A percentile compares a stretch with the other conserved stretches of the same genome.
These are phyloP conservation scores for Trichoderma gamsii DNA, from an alignment of 495 filamentous ascomycete species.

Conservation along the genomic window DNA sequence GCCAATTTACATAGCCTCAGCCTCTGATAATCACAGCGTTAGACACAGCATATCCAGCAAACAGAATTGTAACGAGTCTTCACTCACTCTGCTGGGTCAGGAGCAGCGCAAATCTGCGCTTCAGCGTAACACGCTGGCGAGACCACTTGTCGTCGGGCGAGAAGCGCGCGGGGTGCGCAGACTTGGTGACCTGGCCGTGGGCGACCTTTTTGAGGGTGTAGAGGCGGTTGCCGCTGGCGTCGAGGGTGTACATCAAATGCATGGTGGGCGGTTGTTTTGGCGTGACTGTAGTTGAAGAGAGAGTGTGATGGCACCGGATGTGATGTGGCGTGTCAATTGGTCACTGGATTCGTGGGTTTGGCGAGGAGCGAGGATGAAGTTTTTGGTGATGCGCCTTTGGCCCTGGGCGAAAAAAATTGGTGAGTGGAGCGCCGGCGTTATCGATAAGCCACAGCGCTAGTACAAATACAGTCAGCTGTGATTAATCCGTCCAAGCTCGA, in stretches of 20 bases:
- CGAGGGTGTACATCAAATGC: slow-evolving; percentile 86
- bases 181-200: slow-evolving; percentile 78
- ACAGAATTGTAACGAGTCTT: not conserved
- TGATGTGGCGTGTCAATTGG: not conserved
- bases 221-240: slow-evolving; percentile 67
- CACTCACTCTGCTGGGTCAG: slow-evolving; percentile 75
- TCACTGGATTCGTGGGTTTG: not conserved
- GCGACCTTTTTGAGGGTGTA: slow-evolving; percentile 87
- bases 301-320: not conserved
- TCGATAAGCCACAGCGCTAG: not conserved
- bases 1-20: not conserved
- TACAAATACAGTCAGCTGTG: not conserved
- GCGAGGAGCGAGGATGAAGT: not conserved
- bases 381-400: slow-evolving; percentile 2
- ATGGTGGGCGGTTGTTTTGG: slow-evolving; percentile 36
- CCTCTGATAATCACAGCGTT: not conserved
- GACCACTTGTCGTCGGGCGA: slow-evolving; percentile 98
- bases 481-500: not conserved
- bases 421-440: not conserved
- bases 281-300: not conserved
- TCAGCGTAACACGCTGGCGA: slow-evolving; percentile 84
- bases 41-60: not conserved
- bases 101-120: slow-evolving; percentile 83
- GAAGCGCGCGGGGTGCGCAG: slow-evolving; percentile 92
- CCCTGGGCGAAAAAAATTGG: slow-evolving; percentile 13